These are phyloP conservation scores for Botrytis squamosa DNA, from an alignment of 2,329 filamentous ascomycete species.

Conservation along the genomic window DNA sequence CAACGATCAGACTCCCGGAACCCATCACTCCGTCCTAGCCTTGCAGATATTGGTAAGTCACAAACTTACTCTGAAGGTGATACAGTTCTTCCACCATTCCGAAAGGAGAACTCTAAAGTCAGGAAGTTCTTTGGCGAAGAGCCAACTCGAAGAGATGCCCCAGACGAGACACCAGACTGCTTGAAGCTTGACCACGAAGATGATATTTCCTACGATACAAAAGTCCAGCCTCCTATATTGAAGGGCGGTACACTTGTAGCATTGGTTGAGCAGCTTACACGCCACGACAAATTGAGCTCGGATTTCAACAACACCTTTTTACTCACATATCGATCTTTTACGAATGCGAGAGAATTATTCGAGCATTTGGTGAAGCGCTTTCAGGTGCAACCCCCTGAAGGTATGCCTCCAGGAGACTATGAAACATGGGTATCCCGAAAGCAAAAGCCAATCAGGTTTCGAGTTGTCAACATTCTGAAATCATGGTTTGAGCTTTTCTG, in stretches of 20 bases:
- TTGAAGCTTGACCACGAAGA: conserved; percentile 82
- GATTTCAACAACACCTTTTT: conserved; percentile 98
- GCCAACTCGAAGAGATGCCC: conserved; percentile 43
- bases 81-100: conserved; percentile 51
- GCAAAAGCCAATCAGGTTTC: conserved; percentile 92
- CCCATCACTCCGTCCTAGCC: conserved; percentile 31
- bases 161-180: conserved; percentile 80
- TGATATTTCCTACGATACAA: conserved; percentile 87
- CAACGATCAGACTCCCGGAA: conserved; percentile 55
- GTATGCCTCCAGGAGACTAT: conserved; percentile 71
- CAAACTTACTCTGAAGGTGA: conserved; percentile 61
- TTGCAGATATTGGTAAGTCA: conserved; percentile 41
- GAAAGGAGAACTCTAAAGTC: conserved; percentile 63
- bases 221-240: conserved; percentile 70
- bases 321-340: conserved; percentile 94
- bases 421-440: conserved; percentile 90
- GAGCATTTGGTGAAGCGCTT: conserved; percentile 90
- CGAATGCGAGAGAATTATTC: conserved; percentile 84
- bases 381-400: conserved; percentile 85
- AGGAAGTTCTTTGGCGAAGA: conserved; percentile 67
- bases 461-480: conserved; percentile 96
- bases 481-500: conserved; percentile 98
- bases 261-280: conserved; percentile 89
- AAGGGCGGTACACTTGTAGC: conserved; percentile 88
- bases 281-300: conserved; percentile 92